These are phyloP conservation scores for Ajuga chamaepitys DNA, from an alignment of 257 asterid species.

Conservation along the genomic window DNA sequence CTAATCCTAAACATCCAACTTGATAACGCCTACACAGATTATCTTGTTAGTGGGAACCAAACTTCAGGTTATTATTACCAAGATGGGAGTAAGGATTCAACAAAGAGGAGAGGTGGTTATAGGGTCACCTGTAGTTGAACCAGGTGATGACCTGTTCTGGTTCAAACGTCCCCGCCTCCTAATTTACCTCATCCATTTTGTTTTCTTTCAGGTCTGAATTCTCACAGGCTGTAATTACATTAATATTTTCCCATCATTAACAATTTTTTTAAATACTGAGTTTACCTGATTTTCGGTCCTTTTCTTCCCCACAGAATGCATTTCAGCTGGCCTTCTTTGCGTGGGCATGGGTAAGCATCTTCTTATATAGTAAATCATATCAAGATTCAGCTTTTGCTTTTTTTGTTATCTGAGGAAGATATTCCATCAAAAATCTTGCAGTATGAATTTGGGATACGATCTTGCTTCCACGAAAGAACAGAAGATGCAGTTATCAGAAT, in stretches of 20 bases:
- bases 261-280: neutral
- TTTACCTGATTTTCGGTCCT: constrained; percentile 2
- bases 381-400: neutral
- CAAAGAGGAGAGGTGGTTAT: constrained; percentile 50
- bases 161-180: constrained; percentile 46
- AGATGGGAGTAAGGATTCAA: constrained; percentile 49
- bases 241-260: neutral
- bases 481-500: constrained; percentile 34
- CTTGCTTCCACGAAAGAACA: constrained; percentile 41
- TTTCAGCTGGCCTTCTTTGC: constrained; percentile 55
- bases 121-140: constrained; percentile 46
- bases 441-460: constrained; percentile 43
- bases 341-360: constrained; percentile 52
- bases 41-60: constrained; percentile 50
- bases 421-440: constrained; percentile 11
- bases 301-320: constrained; percentile 33
- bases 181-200: constrained; percentile 49
- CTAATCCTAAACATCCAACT: neutral
- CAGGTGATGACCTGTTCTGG: constrained; percentile 57
- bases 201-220: constrained; percentile 49
- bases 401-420: neutral
- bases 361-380: neutral
- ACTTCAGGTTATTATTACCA: constrained; percentile 53
- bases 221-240: neutral
- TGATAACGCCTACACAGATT: constrained; percentile 22